A percentile compares a stretch with the other conserved stretches of the same genome.
Evolutionary conservation across 768 basidiomycete genomes (phyloP).

Genomic region (Exsudoporus frostii): DNA sequence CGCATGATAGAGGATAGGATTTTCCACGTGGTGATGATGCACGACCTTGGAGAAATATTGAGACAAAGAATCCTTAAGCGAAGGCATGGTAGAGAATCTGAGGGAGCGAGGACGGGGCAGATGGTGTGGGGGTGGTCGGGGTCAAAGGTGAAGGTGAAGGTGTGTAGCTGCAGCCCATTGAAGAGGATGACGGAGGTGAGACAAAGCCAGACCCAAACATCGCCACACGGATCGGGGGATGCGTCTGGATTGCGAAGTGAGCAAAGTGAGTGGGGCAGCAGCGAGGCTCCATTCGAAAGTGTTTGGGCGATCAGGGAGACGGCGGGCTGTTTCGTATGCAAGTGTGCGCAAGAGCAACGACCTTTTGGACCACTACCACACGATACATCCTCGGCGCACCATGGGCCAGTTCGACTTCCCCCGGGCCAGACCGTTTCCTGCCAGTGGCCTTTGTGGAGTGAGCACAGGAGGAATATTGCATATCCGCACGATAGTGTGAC

Average conservation of each 20-base stretch:
- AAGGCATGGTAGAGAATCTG: background rate
- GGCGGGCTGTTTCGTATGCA: too few relatives aligned
- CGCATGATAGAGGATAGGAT: conserved; percentile 3
- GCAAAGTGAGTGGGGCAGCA: background rate
- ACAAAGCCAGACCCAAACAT: background rate
- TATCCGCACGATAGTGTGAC: background rate
- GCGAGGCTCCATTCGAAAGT: background rate
- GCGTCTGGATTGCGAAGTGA: background rate
- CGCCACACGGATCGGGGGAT: background rate
- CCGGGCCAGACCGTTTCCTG: too few relatives aligned
- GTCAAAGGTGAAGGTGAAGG: background rate
- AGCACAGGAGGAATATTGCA: too few relatives aligned
- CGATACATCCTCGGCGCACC: too few relatives aligned
- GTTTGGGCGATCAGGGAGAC: background rate
- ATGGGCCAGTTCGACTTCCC: too few relatives aligned
- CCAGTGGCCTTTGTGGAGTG: too few relatives aligned
- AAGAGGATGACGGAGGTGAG: background rate
- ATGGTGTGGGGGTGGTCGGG: background rate
- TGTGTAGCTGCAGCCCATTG: too few relatives aligned
- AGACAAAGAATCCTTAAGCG: background rate
- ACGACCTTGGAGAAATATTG: conserved; percentile 12
- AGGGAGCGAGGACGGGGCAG: background rate
- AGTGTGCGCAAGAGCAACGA: background rate
- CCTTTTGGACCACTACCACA: background rate
- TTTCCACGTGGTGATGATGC: background rate